phyloP scores from a whole-genome alignment of 768 basidiomycete genomes.

The Auricularia cornea region DNA sequence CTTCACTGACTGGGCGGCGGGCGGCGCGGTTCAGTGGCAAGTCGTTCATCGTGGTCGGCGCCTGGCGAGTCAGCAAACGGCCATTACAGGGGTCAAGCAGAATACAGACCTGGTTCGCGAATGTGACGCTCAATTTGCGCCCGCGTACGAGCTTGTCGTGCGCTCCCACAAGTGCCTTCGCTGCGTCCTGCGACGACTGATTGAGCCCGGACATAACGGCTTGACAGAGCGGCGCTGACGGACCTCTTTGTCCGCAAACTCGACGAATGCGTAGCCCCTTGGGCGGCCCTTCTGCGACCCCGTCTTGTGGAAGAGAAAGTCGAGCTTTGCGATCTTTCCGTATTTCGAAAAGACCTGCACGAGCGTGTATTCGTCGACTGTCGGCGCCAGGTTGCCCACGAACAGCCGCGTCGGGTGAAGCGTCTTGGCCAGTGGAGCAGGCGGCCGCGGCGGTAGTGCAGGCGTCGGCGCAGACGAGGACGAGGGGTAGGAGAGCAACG shows the following conservation, averaged over 20 bases:
- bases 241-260: constrained; percentile 74
- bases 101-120: constrained; percentile 65
- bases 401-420: constrained; percentile 65
- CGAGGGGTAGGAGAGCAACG: neutral
- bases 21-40: neutral
- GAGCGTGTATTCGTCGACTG: constrained; percentile 87
- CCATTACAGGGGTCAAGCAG: constrained; percentile 33
- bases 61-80: constrained; percentile 26
- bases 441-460: neutral
- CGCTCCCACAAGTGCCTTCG: constrained; percentile 60
- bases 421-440: neutral
- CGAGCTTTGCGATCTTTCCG: constrained; percentile 87
- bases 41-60: constrained; percentile 3
- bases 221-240: constrained; percentile 29
- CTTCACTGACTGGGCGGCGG: constrained; percentile 9
- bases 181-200: constrained; percentile 78
- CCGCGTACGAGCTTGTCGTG: constrained; percentile 81
- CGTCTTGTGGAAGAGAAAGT: constrained; percentile 92
- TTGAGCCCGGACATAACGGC: constrained; percentile 32
- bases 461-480: neutral
- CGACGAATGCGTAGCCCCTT: constrained; percentile 90
- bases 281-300: constrained; percentile 87
- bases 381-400: constrained; percentile 79
- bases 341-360: constrained; percentile 87
- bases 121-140: constrained; percentile 83